Evolutionary conservation across 2,329 filamentous ascomycete genomes (phyloP).

Genomic region (Colletotrichum karsti): DNA sequence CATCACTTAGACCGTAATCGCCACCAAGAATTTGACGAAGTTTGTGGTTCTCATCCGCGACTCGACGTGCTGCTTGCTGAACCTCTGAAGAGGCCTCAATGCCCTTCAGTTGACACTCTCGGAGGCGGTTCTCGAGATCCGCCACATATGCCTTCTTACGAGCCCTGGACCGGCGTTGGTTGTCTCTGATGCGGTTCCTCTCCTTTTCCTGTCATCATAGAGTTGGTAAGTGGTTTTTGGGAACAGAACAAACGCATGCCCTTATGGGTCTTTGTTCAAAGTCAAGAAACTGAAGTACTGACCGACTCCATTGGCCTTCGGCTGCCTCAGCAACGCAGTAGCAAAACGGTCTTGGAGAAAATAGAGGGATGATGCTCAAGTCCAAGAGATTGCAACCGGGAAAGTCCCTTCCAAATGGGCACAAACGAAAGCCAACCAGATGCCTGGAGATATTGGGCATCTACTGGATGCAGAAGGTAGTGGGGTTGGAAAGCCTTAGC

Average conservation of each 20-base stretch:
- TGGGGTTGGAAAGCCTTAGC: constrained; percentile 7
- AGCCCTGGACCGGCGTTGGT: constrained; percentile 79
- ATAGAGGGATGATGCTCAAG: not conserved
- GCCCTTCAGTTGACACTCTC: constrained; percentile 70
- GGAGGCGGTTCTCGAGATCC: constrained; percentile 72
- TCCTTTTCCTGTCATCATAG: constrained; percentile 19
- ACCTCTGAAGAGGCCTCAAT: constrained; percentile 77
- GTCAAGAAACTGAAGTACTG: not conserved
- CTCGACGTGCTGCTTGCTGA: constrained; percentile 73
- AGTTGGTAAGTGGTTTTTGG: constrained; percentile 18
- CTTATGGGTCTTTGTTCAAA: not conserved
- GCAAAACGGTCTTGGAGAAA: not conserved
- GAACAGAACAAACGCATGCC: not conserved
- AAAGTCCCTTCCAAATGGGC: not conserved
- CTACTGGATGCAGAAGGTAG: not conserved
- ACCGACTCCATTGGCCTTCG: constrained; percentile 25
- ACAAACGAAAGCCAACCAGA: not conserved
- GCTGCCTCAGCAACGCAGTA: not conserved
- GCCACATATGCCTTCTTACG: constrained; percentile 77
- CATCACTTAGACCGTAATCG: constrained; percentile 62
- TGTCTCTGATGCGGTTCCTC: constrained; percentile 71
- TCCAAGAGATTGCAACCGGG: not conserved
- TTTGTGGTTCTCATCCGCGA: constrained; percentile 74
- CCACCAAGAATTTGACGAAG: constrained; percentile 67
- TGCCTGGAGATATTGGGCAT: constrained; percentile 6